Evolutionary conservation across 768 basidiomycete species (phyloP).

Genomic region (Gloeophyllum trabeum): DNA sequence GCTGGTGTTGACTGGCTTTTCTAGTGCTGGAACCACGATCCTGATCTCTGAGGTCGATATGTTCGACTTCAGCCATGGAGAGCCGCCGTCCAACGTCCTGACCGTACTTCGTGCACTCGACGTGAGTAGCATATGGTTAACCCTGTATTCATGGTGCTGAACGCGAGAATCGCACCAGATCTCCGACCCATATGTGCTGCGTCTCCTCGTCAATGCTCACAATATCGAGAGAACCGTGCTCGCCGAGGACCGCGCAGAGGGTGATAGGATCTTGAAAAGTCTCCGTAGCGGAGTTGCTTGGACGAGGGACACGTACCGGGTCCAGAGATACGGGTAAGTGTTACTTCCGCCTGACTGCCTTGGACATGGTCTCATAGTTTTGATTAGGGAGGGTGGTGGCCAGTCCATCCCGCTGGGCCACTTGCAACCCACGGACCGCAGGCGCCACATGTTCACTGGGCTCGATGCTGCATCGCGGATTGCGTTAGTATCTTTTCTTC

Average conservation of each 20-base stretch:
- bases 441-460: conserved; percentile 9
- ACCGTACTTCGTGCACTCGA: conserved; percentile 79
- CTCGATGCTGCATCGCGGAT: no score
- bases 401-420: conserved; percentile 29
- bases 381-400: conserved; percentile 56
- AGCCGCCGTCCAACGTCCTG: conserved; percentile 46
- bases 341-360: background rate
- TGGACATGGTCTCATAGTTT: conserved; percentile 1
- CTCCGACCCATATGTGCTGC: conserved; percentile 59
- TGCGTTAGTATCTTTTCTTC: no score
- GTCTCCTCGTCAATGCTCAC: conserved; percentile 68
- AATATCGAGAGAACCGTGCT: conserved; percentile 67
- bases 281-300: conserved; percentile 42
- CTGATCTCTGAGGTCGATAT: conserved; percentile 61
- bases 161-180: no score
- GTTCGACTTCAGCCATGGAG: conserved; percentile 73
- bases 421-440: conserved; percentile 20
- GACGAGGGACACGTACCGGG: conserved; percentile 50
- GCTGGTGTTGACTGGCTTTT: background rate
- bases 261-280: conserved; percentile 35
- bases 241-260: conserved; percentile 50
- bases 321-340: conserved; percentile 55
- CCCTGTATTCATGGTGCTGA: no score
- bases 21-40: conserved; percentile 37
- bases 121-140: conserved; percentile 42